Evolutionary conservation across 2,329 filamentous ascomycete genomes (phyloP), one percentile per base, ranked within the genome.

Genomic region (Fusarium sp.): DNA sequence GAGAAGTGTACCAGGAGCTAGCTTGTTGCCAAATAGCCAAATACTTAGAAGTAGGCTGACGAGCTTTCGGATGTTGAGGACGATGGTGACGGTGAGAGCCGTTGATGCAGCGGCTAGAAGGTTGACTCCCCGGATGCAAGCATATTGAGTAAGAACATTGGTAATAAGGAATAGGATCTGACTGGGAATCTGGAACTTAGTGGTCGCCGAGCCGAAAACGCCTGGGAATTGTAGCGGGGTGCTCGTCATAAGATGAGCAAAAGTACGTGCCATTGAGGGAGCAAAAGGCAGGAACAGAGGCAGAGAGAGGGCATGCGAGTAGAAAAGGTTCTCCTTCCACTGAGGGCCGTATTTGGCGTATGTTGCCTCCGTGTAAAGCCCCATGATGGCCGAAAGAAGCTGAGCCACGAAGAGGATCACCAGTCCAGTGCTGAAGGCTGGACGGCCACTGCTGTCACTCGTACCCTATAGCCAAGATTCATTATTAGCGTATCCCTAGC

Each of bases 251-350:
- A 96, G 86, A 66, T 87, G 88, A 59, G 83, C 80, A 73, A 94
- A 92, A 77, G 94, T 92, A 24, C 86, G 83, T 59, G 84, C 83
- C 78, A 96, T 88, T 6, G 89, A 90, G 3, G 89, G 88, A n/a
- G 89, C 82, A 73, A 96, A 92, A 7, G 92, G 93, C 6, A 93
- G 78, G 79, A 96, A 96, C 28, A 96, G 86, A 0, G 94, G 93
- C 48, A 96, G 84, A 2, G 92, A 94, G 28, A 96, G 86, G 13
- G 94, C 81, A 75, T 93, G 91, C 4, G 94, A 97, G 85, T 98
- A 99, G 85, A 99, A 98, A 18, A 99, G 88, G 75, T 98, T 98
- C 82, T 98, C 96, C 77, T 92, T 93, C 94, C 96, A 98, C 81
- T 96, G 93, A 36, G 93, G 93, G 11, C 95, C 95, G 82, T 98